Conservation (phyloP, 1,284 basidiomycete species). For the Cutaneotrichosporon sp. region DNA sequence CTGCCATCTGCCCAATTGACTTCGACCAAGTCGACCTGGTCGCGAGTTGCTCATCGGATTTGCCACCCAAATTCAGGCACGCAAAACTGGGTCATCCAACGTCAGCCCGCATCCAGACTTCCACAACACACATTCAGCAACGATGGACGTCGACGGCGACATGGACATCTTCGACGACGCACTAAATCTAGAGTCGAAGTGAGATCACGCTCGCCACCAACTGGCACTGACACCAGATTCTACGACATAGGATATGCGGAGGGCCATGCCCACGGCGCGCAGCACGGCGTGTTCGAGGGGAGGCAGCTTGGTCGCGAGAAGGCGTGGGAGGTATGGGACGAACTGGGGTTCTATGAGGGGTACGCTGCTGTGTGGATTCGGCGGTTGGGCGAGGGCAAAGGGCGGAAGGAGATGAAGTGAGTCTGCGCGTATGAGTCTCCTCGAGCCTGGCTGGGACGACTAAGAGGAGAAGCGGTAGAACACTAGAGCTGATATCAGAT, state of each 20-base stretch:
- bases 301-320: conserved; percentile 84
- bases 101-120: background rate
- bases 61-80: conserved; percentile 6
- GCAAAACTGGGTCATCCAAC: background rate
- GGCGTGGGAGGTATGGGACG: conserved; percentile 94
- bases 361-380: conserved; percentile 67
- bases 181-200: conserved; percentile 16
- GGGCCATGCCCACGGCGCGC: conserved; percentile 75
- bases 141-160: background rate
- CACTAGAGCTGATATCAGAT: conserved; percentile 24
- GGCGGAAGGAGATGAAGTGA: conserved; percentile 30
- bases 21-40: too few relatives aligned
- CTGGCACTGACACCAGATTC: conserved; percentile 56
- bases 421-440: too few relatives aligned
- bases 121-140: background rate
- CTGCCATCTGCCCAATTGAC: too few relatives aligned
- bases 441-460: too few relatives aligned
- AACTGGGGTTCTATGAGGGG: conserved; percentile 87
- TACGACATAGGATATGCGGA: conserved; percentile 71
- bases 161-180: conserved; percentile 9
- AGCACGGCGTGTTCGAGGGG: conserved; percentile 88
- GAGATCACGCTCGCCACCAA: too few relatives aligned
- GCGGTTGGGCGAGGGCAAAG: conserved; percentile 32
- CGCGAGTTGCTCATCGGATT: too few relatives aligned
- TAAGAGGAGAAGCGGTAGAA: too few relatives aligned